Conservation (phyloP, 768 basidiomycete genomes). For the Leccinum boreale region DNA sequence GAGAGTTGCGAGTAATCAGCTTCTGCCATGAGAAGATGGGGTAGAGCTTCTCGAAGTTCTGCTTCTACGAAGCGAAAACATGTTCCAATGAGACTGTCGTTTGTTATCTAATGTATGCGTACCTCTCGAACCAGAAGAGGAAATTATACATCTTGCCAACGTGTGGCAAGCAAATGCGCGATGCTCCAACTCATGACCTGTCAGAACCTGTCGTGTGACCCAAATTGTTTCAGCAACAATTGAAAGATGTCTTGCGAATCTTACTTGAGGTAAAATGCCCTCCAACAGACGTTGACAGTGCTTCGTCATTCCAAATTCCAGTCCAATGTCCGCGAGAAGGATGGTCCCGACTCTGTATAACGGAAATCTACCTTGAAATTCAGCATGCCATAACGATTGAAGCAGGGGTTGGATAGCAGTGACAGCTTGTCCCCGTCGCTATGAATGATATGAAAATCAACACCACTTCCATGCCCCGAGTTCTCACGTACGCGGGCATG, state of each 20-base stretch:
- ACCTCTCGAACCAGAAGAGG: slow-evolving; percentile 49
- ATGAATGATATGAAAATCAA: slow-evolving; percentile 6
- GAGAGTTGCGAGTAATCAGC: slow-evolving; percentile 59
- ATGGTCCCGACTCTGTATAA: slow-evolving; percentile 68
- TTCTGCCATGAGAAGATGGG: slow-evolving; percentile 61
- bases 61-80: slow-evolving; percentile 21
- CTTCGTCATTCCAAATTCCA: slow-evolving; percentile 75
- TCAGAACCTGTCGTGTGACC: slow-evolving; percentile 50
- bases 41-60: slow-evolving; percentile 52
- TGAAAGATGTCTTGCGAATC: slow-evolving; percentile 9
- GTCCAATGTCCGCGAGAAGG: slow-evolving; percentile 71
- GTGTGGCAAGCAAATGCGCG: slow-evolving; percentile 73
- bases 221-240: background rate
- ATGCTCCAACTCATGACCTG: slow-evolving; percentile 71
- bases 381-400: slow-evolving; percentile 73
- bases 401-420: slow-evolving; percentile 64
- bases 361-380: slow-evolving; percentile 67
- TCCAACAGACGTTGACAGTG: slow-evolving; percentile 63
- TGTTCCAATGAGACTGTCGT: slow-evolving; percentile 13
- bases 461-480: slow-evolving; percentile 12
- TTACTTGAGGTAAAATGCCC: slow-evolving; percentile 80
- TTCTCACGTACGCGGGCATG: slow-evolving; percentile 36
- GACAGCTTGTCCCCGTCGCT: slow-evolving; percentile 66
- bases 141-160: slow-evolving; percentile 71
- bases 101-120: slow-evolving; percentile 13